Conservation (phyloP, 345 rosid species). For the Linum usitatissimum region DNA sequence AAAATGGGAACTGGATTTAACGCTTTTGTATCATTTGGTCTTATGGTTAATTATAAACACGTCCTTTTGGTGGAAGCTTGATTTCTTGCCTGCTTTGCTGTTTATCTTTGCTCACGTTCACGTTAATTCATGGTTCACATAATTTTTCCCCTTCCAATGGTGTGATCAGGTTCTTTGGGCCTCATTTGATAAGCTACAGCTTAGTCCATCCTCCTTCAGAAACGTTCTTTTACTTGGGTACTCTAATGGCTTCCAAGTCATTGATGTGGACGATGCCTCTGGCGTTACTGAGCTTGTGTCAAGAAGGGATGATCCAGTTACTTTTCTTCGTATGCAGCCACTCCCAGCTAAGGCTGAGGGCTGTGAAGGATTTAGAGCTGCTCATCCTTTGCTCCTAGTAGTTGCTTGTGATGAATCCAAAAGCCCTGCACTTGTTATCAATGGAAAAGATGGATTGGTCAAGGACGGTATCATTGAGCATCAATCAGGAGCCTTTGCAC, state of each 20-base stretch:
- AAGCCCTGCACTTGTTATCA: slow-evolving; percentile 24
- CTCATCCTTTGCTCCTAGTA: slow-evolving; percentile 86
- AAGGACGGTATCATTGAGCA: slow-evolving; percentile 49
- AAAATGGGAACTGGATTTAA: neutral
- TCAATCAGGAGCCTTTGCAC: slow-evolving; percentile 36
- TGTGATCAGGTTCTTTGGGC: slow-evolving; percentile 75
- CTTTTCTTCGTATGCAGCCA: slow-evolving; percentile 80
- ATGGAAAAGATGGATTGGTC: slow-evolving; percentile 48
- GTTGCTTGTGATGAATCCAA: slow-evolving; percentile 84
- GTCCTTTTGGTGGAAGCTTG: no score
- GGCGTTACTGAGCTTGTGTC: slow-evolving; percentile 72
- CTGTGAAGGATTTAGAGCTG: slow-evolving; percentile 65
- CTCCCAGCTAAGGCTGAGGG: slow-evolving; percentile 59
- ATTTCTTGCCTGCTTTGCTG: neutral
- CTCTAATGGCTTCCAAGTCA: slow-evolving; percentile 86
- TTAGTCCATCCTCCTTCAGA: slow-evolving; percentile 45
- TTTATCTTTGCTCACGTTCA: neutral
- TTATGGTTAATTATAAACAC: neutral
- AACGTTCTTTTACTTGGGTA: slow-evolving; percentile 80
- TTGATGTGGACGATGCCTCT: slow-evolving; percentile 75
- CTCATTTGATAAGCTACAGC: slow-evolving; percentile 67
- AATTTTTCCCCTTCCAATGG: neutral
- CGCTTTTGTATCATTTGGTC: neutral
- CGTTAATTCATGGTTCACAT: neutral
- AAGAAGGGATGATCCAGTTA: slow-evolving; percentile 75